Conservation (phyloP, 2,329 filamentous ascomycete species). For the Nigrospora osmanthi region DNA sequence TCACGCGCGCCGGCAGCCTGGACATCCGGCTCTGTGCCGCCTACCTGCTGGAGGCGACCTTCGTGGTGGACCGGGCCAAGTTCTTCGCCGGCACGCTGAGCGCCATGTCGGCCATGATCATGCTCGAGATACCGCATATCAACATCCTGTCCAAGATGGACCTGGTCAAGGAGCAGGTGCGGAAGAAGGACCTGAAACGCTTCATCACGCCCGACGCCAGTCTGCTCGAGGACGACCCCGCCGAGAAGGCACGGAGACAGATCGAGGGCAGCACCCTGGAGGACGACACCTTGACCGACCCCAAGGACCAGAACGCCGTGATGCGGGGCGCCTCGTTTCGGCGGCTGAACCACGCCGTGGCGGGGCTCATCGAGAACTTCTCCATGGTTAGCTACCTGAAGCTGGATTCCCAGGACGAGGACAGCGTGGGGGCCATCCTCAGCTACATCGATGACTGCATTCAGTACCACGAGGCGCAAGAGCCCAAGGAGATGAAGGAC, state of each 20-base stretch:
- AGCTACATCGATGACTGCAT: slow-evolving; percentile 47
- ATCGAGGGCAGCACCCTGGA: slow-evolving; percentile 30
- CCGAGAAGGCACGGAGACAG: slow-evolving; percentile 37
- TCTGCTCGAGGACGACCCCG: slow-evolving; percentile 72
- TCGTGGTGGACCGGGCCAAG: slow-evolving; percentile 91
- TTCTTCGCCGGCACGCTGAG: slow-evolving; percentile 94
- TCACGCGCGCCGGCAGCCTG: slow-evolving; percentile 70
- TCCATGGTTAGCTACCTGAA: slow-evolving; percentile 96
- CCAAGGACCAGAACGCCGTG: slow-evolving; percentile 58
- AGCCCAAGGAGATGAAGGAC: slow-evolving; percentile 24
- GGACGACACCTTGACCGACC: slow-evolving; percentile 48
- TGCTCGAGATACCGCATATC: slow-evolving; percentile 94
- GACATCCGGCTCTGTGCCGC: slow-evolving; percentile 90
- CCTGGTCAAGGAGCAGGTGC: slow-evolving; percentile 81
- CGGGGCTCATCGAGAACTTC: slow-evolving; percentile 88
- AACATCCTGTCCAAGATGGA: slow-evolving; percentile 99
- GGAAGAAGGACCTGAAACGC: slow-evolving; percentile 79
- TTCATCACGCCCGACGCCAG: slow-evolving; percentile 83
- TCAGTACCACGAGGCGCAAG: slow-evolving; percentile 25
- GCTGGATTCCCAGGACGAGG: slow-evolving; percentile 82
- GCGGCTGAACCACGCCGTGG: slow-evolving; percentile 79
- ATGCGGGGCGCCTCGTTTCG: slow-evolving; percentile 80
- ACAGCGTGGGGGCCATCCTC: slow-evolving; percentile 68
- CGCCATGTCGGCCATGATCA: slow-evolving; percentile 98
- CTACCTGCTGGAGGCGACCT: slow-evolving; percentile 92